Conservation (phyloP, 345 rosid genomes). For the Rhizophora mangle region DNA sequence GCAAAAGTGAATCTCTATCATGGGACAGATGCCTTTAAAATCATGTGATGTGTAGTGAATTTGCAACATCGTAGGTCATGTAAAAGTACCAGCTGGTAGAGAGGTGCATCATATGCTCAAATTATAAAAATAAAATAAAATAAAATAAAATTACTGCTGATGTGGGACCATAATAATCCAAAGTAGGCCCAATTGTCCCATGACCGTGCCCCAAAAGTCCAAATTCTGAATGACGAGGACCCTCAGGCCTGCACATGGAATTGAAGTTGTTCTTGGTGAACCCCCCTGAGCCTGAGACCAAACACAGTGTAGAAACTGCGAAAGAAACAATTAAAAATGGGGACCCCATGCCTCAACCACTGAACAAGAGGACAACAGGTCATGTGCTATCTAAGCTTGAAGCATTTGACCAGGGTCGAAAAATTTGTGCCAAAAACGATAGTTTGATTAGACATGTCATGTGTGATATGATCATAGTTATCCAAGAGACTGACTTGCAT, state of each 20-base stretch:
- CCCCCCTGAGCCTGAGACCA: slow-evolving; percentile 13
- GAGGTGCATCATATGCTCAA: not conserved
- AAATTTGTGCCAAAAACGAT: not conserved
- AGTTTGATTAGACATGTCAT: slow-evolving; percentile 3
- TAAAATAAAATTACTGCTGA: not conserved
- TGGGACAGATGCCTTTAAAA: not conserved
- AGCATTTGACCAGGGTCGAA: slow-evolving; percentile 14
- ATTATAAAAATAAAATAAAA: not conserved
- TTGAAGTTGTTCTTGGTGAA: not conserved
- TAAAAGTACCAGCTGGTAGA: not conserved
- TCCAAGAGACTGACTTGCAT: not conserved
- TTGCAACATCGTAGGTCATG: slow-evolving; percentile 1
- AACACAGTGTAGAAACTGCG: slow-evolving; percentile 22
- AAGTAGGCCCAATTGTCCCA: not conserved
- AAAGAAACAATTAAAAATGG: slow-evolving; percentile 24
- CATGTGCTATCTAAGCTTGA: slow-evolving; percentile 29
- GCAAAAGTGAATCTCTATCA: not conserved
- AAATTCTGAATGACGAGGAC: not conserved
- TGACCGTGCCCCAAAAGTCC: not conserved
- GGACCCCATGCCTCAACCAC: slow-evolving; percentile 24
- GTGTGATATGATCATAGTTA: not conserved
- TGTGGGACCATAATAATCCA: slow-evolving; percentile 18
- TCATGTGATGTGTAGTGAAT: slow-evolving; percentile 25
- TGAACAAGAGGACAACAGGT: slow-evolving; percentile 23
- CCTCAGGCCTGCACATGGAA: not conserved